Percentiles rank a stretch among this genome's conserved stretches.
Conservation (phyloP, 371 early-diverging fungal genomes). For the Mortierella sp. region DNA sequence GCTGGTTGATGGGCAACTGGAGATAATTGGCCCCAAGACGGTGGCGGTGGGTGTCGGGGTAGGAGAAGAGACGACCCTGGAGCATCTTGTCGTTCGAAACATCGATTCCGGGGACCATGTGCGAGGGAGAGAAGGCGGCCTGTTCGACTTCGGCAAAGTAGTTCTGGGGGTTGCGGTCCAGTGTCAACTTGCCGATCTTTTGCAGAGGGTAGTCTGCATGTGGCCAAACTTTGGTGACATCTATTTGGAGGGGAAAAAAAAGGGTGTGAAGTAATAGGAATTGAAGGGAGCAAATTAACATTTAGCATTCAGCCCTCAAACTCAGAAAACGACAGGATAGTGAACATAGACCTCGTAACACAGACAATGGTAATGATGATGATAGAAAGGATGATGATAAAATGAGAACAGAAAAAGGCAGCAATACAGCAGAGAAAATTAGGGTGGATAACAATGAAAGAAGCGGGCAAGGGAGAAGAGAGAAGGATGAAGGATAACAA, state of each 20-base stretch:
- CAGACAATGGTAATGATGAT: neutral
- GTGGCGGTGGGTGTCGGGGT: slow-evolving; percentile 87
- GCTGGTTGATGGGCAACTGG: slow-evolving; percentile 85
- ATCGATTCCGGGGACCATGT: slow-evolving; percentile 85
- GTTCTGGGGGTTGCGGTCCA: slow-evolving; percentile 84
- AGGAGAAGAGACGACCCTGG: slow-evolving; percentile 86
- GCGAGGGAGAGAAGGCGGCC: slow-evolving; percentile 81
- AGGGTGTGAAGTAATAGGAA: neutral
- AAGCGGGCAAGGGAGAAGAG: neutral
- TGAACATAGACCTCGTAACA: neutral
- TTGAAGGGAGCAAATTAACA: neutral
- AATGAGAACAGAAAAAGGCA: neutral
- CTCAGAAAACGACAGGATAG: neutral
- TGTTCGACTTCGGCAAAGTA: slow-evolving; percentile 89
- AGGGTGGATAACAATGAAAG: neutral
- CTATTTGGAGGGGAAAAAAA: neutral
- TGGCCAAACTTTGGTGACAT: slow-evolving; percentile 79
- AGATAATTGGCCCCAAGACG: slow-evolving; percentile 84
- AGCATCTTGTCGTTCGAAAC: slow-evolving; percentile 81
- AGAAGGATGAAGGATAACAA: neutral
- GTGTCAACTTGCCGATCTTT: slow-evolving; percentile 78
- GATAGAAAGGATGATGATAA: neutral
- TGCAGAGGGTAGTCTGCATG: slow-evolving; percentile 73
- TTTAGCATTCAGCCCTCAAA: neutral
- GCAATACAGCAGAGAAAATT: neutral